Conservation (phyloP, 352 stramenopile genomes). For the Thraustotheca clavata region DNA sequence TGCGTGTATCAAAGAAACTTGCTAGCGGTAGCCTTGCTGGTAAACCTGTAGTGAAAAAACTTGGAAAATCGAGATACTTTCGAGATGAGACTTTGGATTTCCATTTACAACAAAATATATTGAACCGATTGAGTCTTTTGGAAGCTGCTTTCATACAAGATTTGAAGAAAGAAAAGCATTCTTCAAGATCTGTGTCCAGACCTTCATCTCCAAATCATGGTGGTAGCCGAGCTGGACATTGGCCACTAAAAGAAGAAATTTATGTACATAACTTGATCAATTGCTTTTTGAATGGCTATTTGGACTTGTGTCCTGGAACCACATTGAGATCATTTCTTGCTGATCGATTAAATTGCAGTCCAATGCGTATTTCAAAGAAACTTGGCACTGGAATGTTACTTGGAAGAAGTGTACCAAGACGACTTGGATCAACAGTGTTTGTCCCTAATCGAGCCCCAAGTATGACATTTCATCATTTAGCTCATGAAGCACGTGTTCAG, state of each 20-base stretch:
- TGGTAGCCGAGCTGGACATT: conserved; percentile 37
- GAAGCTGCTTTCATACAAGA: not conserved
- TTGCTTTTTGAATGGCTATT: conserved; percentile 51
- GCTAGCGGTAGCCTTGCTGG: not conserved
- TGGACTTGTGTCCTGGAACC: conserved; percentile 51
- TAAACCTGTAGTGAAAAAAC: not conserved
- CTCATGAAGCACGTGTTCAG: not conserved
- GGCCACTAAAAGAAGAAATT: conserved; percentile 58
- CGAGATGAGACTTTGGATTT: not conserved
- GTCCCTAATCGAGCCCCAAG: not conserved
- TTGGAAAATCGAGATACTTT: not conserved
- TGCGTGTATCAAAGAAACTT: conserved; percentile 77
- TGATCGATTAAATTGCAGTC: conserved; percentile 52
- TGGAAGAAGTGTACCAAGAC: not conserved
- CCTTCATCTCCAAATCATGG: not conserved
- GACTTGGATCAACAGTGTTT: not conserved
- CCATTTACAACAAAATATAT: not conserved
- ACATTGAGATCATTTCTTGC: conserved; percentile 57
- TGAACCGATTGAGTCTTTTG: not conserved
- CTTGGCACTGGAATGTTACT: conserved; percentile 41
- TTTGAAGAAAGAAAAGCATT: not conserved
- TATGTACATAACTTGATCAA: conserved; percentile 54
- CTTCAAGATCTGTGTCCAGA: not conserved
- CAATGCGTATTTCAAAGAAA: conserved; percentile 73
- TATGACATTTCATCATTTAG: not conserved